Conservation (phyloP, 2,329 filamentous ascomycete genomes). For the Thermothelomyces thermophilus region DNA sequence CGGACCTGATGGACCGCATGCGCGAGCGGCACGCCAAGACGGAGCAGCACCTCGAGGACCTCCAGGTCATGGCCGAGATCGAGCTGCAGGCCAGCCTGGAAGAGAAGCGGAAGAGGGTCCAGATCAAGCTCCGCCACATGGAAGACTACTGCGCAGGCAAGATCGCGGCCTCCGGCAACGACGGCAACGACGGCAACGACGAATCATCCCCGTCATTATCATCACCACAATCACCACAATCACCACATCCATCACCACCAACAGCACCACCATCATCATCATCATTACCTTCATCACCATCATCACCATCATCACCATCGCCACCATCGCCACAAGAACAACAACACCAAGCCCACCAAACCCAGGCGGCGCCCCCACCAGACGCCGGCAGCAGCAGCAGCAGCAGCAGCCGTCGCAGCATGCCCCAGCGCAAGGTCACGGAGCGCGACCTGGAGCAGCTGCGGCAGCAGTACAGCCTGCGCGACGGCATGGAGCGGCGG, state of each 20-base stretch:
- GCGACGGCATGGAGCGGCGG: slow-evolving; percentile 52
- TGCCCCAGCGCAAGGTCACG: slow-evolving; percentile 49
- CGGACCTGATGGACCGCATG: slow-evolving; percentile 44
- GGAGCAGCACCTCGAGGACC: slow-evolving; percentile 50
- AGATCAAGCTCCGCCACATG: slow-evolving; percentile 53
- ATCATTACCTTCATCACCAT: too few relatives aligned
- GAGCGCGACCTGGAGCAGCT: slow-evolving; percentile 53
- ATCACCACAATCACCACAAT: too few relatives aligned
- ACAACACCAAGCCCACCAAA: background rate
- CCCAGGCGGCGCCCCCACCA: too few relatives aligned
- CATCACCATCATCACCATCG: too few relatives aligned
- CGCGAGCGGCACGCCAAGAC: slow-evolving; percentile 49
- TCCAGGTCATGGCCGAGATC: slow-evolving; percentile 57
- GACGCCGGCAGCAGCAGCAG: background rate
- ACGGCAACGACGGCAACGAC: too few relatives aligned
- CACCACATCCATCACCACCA: too few relatives aligned
- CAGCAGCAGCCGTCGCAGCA: slow-evolving; percentile 18
- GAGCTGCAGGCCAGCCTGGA: slow-evolving; percentile 49
- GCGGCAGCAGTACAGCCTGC: slow-evolving; percentile 53
- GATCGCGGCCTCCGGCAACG: slow-evolving; percentile 29
- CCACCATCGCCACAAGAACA: background rate
- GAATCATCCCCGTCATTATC: too few relatives aligned
- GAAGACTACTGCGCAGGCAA: slow-evolving; percentile 55
- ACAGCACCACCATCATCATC: too few relatives aligned
- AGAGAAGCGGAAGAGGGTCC: slow-evolving; percentile 44